Percentiles rank a stretch among this genome's conserved stretches.
These are phyloP conservation scores for Coffea canephora DNA, from an alignment of 257 asterid genomes.

Conservation along the genomic window DNA sequence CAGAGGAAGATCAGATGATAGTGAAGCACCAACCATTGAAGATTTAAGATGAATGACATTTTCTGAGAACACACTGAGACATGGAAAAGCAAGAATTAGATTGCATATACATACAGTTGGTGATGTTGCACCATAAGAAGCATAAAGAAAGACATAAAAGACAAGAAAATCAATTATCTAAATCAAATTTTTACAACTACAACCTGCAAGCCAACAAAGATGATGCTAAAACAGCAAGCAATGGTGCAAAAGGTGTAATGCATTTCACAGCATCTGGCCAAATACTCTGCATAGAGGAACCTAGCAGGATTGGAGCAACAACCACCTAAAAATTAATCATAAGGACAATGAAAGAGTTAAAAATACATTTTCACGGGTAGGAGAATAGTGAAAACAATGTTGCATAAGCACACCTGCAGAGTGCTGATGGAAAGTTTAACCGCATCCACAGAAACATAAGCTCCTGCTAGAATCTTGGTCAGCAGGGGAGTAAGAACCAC, in stretches of 20 bases:
- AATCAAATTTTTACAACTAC: slow-evolving; percentile 10
- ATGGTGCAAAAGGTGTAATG: slow-evolving; percentile 66
- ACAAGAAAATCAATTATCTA: background rate
- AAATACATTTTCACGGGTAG: background rate
- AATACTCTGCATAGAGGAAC: slow-evolving; percentile 66
- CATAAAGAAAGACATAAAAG: background rate
- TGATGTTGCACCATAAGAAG: background rate
- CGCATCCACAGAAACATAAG: slow-evolving; percentile 77
- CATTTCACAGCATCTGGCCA: slow-evolving; percentile 60
- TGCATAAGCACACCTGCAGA: slow-evolving; percentile 56
- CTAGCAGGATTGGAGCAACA: slow-evolving; percentile 86
- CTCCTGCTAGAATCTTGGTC: slow-evolving; percentile 78
- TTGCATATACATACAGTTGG: background rate
- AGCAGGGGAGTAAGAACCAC: slow-evolving; percentile 80
- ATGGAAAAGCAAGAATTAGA: slow-evolving; percentile 16
- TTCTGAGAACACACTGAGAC: slow-evolving; percentile 75
- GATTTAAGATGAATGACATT: slow-evolving; percentile 63
- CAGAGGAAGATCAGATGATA: slow-evolving; percentile 52
- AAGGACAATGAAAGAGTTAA: background rate
- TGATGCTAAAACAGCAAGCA: slow-evolving; percentile 68
- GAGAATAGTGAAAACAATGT: slow-evolving; percentile 3
- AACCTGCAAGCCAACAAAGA: slow-evolving; percentile 89
- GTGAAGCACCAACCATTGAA: slow-evolving; percentile 44
- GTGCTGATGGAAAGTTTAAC: slow-evolving; percentile 79
- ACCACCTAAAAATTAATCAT: slow-evolving; percentile 55